These are phyloP conservation scores for Puccinia horiana DNA, from an alignment of 1,284 basidiomycete genomes.

Conservation along the genomic window DNA sequence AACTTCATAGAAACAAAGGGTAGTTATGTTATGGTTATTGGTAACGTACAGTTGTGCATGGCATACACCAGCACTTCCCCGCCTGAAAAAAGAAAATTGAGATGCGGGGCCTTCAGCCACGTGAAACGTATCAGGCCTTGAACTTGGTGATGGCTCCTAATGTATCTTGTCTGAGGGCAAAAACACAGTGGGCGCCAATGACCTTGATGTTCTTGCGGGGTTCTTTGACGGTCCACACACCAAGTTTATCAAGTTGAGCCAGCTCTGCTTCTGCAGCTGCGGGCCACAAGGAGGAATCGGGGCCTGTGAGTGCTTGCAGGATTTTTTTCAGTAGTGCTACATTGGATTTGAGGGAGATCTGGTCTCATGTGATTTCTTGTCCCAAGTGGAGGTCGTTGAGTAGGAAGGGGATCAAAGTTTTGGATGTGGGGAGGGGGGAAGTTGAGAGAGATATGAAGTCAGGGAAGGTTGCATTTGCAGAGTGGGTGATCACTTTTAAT, in stretches of 20 bases:
- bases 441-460: neutral
- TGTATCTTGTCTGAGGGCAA: neutral
- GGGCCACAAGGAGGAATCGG: neutral
- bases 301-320: neutral
- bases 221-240: slow-evolving; percentile 1
- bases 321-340: neutral
- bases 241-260: neutral
- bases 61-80: too few species aligned
- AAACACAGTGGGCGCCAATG: slow-evolving; percentile 20
- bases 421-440: neutral
- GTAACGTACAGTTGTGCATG: too few species aligned
- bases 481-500: neutral
- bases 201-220: neutral
- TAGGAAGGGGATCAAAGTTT: neutral
- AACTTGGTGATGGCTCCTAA: neutral
- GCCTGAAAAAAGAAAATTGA: too few species aligned
- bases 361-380: neutral
- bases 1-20: too few species aligned
- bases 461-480: neutral
- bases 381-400: slow-evolving; percentile 1
- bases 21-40: too few species aligned
- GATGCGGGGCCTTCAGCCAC: neutral
- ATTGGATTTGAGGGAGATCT: neutral
- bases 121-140: slow-evolving; percentile 15
- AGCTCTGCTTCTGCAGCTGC: neutral